Base-by-base conservation (phyloP, 169 alveolate genomes). In the Perkinsus olseni region DNA sequence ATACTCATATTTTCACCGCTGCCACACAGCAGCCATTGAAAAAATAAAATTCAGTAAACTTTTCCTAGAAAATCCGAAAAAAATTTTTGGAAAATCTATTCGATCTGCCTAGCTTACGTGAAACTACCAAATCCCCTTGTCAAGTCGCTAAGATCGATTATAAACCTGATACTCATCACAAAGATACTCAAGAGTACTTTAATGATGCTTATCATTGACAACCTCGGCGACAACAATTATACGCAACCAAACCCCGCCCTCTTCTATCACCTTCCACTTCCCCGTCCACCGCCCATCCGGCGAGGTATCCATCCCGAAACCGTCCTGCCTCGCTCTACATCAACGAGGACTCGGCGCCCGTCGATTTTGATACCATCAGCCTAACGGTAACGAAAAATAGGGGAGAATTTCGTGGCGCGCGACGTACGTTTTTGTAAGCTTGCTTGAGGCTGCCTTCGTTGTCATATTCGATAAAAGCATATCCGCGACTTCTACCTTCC, bases 281-380 rank as follows among this genome's bases (percentile, higher is more conserved):
- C 99, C 91, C 96, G 96, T 21, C 99, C 99, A 28, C 99, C 99
- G 17, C 99, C 99, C 39, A 98, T 96, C 92, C 99, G 96, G 74
- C 99, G 96, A 0, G 99, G 99, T 62, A 96, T 94, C 99, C 99
- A 99, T 38, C 98, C 98, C 31, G 96, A 74, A 31, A 97, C 98
- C 0, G 99, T 98, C 74, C 99, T 95, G 38, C 99, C 99, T 45
- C 99, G 95, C 94, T 99, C 99, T 38, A 96, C 98, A 95, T 99
- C 99, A 13, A 98, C 99, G 74, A 98, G 93, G 31, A 98, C 97
- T 74, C 98, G 95, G 91, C 98, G 96, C 20, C 99, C 99, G 91
- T 98, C 99, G 40, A 98, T 97, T 94, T 96, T 97, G 74, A 95
- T 97, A 90, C 99, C 99, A 94, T 98, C 99, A 28, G 98, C 99